Evolutionary conservation across 2,329 filamentous ascomycete species (phyloP), one percentile per base, ranked within the genome.

Genomic region (Botrytis byssoidea): DNA sequence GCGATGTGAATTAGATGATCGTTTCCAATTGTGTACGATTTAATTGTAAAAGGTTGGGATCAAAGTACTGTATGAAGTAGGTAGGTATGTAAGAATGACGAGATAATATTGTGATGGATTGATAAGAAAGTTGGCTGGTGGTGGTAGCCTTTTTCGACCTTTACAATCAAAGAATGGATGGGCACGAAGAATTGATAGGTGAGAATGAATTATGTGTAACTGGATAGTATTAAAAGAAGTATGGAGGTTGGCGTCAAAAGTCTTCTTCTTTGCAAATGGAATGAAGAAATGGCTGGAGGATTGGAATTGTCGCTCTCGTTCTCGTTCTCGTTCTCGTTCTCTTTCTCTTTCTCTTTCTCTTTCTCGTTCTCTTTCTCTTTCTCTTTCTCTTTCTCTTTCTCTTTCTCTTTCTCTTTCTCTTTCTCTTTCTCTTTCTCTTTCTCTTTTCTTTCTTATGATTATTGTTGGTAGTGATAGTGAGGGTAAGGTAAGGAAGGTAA

Each of bases 71-170:
- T 25, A 8, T 25, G 12, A 18, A 42, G 12, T 14, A 42, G 14
- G 40, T 4, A 14, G 25, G n/a, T 32, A 42, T 20, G 61, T 29
- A 44, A 65, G 25, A 61, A 40, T 40, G 59, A 40, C 12, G 59
- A 61, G 59, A 29, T 63, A 20, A 63, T 63, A 64, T 64, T 64
- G 61, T 40, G 40, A 64, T 44, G 61, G 61, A 44, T 44, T 64
- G 61, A 64, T 64, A 64, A 64, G 40, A 44, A 64, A 44, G 61
- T 42, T 37, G 61, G 61, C 37, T 29, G 37, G 25, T 20, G 40
- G 60, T 25, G 40, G 37, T 63, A 37, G 35, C 60, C 60, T 42
- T n/a, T 63, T n/a, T 57, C 51, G n/a, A 18, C n/a, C 29, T 57
- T 57, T 32, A 18, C n/a, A 18, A 32, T 57, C n/a, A 57, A 32